A percentile compares a stretch with the other conserved stretches of the same genome.
Evolutionary conservation across 805 yeast species (phyloP).

Genomic region (Candida stauntonica): DNA sequence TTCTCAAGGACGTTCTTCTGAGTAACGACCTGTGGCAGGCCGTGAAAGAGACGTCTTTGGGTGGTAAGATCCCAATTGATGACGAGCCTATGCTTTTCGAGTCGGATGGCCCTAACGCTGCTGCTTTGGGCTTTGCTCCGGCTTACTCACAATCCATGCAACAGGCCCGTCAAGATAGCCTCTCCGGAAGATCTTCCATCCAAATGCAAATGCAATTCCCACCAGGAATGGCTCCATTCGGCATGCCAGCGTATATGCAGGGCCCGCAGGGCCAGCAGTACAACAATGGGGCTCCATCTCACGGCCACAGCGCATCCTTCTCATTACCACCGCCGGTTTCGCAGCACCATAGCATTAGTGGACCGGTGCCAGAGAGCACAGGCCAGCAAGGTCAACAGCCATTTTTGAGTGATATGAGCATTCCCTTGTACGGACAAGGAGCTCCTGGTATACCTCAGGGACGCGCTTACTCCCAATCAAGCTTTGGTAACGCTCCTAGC

Average conservation of each 20-base stretch:
- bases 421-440: neutral
- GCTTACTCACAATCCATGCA: neutral
- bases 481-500: no score
- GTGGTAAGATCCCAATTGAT: conserved; percentile 46
- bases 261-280: neutral
- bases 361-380: neutral
- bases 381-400: neutral
- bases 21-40: conserved; percentile 49
- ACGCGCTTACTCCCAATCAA: no score
- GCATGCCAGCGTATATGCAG: no score
- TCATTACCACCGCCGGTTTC: conserved; percentile 2
- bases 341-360: neutral
- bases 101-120: conserved; percentile 23
- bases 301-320: neutral
- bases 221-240: no score
- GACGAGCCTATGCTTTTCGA: conserved; percentile 49
- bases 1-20: conserved; percentile 45
- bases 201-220: no score
- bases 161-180: neutral
- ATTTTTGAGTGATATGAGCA: conserved; percentile 1
- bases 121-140: conserved; percentile 20
- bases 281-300: neutral
- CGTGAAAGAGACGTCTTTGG: conserved; percentile 53
- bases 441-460: neutral
- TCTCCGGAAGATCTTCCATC: no score